These are phyloP conservation scores for Eimeria acervulina DNA, from an alignment of 169 alveolate genomes.

Conservation along the genomic window DNA sequence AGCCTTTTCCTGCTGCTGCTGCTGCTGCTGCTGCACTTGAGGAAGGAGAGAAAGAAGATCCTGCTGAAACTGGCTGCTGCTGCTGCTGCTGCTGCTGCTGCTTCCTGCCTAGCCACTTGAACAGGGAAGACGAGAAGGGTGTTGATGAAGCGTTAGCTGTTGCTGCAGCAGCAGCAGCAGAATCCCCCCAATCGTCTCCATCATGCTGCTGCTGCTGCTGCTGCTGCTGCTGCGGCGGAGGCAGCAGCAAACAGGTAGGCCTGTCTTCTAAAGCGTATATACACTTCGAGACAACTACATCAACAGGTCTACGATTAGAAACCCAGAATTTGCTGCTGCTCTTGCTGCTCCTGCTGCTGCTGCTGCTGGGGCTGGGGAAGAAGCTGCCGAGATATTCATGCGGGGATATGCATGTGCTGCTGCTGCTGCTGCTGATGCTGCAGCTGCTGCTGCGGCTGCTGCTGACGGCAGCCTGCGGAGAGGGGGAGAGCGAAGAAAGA, in stretches of 20 bases:
- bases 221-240: neutral
- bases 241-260: conserved; percentile 9
- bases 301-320: neutral
- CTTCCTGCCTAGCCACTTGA: too few species aligned
- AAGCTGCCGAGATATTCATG: neutral
- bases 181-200: neutral
- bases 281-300: conserved; percentile 15
- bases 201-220: conserved; percentile 44
- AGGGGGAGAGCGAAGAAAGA: neutral
- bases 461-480: neutral
- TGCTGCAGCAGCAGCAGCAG: too few species aligned
- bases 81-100: conserved; percentile 57
- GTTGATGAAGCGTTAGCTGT: too few species aligned
- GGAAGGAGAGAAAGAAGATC: too few species aligned
- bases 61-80: neutral
- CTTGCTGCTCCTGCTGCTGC: conserved; percentile 49
- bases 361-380: conserved; percentile 11
- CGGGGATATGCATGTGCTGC: conserved; percentile 2
- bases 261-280: conserved; percentile 13
- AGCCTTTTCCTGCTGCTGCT: neutral
- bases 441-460: conserved; percentile 42
- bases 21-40: neutral
- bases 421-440: conserved; percentile 45
- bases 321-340: neutral
- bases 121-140: too few species aligned